These are phyloP conservation scores for Wickerhamomyces canadensis DNA, from an alignment of 805 yeast genomes.

Conservation along the genomic window DNA sequence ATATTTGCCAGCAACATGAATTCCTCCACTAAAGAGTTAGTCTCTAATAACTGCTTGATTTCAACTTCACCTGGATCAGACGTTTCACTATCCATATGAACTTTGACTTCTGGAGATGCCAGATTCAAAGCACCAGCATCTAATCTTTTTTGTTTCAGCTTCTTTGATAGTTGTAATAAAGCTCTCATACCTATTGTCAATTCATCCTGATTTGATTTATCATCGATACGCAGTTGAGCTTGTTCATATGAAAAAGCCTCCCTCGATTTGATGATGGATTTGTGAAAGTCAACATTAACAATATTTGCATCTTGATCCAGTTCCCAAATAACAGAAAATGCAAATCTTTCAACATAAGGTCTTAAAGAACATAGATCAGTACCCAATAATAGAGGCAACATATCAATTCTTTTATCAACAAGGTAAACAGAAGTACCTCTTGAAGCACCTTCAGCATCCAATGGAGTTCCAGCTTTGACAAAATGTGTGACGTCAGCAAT, in stretches of 20 bases:
- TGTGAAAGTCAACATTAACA: slow-evolving; percentile 70
- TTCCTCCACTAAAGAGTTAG: slow-evolving; percentile 95
- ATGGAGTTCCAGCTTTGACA: slow-evolving; percentile 85
- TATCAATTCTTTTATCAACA: slow-evolving; percentile 97
- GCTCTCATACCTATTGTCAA: slow-evolving; percentile 87
- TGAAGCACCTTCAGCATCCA: slow-evolving; percentile 94
- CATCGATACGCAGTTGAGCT: slow-evolving; percentile 91
- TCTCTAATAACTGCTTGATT: slow-evolving; percentile 78
- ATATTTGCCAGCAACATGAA: slow-evolving; percentile 97
- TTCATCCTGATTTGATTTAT: slow-evolving; percentile 66
- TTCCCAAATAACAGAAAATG: slow-evolving; percentile 96
- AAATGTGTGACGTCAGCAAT: slow-evolving; percentile 98
- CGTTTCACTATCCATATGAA: slow-evolving; percentile 94
- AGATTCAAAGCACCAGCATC: slow-evolving; percentile 95
- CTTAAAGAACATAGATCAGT: slow-evolving; percentile 93
- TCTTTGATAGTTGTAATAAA: slow-evolving; percentile 71
- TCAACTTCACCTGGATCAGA: slow-evolving; percentile 96
- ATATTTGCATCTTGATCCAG: slow-evolving; percentile 82
- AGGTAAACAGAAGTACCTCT: slow-evolving; percentile 96
- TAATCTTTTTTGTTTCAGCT: slow-evolving; percentile 76
- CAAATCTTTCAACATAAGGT: slow-evolving; percentile 93
- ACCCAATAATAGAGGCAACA: slow-evolving; percentile 93
- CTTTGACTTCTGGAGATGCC: slow-evolving; percentile 97
- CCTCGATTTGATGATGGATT: slow-evolving; percentile 84
- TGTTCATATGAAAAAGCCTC: slow-evolving; percentile 93